A percentile compares a stretch with the other conserved stretches of the same genome.
Evolutionary conservation across 164 flowering plant genomes (phyloP).

Genomic region (Santalum album): DNA sequence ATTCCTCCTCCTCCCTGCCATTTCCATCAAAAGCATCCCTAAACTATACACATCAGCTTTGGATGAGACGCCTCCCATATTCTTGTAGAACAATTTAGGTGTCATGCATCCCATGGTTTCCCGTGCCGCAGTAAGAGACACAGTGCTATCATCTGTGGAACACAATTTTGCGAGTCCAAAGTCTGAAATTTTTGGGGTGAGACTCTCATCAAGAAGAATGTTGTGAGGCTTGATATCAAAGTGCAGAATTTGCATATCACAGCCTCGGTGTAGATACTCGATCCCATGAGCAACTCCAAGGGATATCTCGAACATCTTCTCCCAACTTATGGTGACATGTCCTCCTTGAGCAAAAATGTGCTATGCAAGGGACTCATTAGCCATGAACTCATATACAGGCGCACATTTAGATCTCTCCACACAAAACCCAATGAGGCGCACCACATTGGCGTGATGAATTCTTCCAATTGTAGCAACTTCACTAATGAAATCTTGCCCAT

Average conservation of each 20-base stretch:
- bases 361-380: conserved; percentile 7
- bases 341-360: not conserved
- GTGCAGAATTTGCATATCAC: conserved; percentile 13
- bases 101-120: conserved; percentile 17
- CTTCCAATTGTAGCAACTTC: no score
- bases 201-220: no score
- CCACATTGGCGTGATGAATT: no score
- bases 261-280: conserved; percentile 1
- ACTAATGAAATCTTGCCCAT: not conserved
- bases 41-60: no score
- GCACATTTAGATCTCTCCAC: not conserved
- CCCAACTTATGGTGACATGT: not conserved
- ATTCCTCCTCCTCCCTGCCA: conserved; percentile 11
- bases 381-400: conserved; percentile 5
- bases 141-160: conserved; percentile 1
- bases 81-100: no score
- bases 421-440: no score
- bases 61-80: no score
- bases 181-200: conserved; percentile 15
- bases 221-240: no score
- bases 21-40: conserved; percentile 20
- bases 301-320: conserved; percentile 1
- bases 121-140: conserved; percentile 4
- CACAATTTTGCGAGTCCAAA: conserved; percentile 16
- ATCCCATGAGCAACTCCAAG: no score